Conservation (phyloP, 176 grass and related monocot genomes). For the Metroxylon sagu region DNA sequence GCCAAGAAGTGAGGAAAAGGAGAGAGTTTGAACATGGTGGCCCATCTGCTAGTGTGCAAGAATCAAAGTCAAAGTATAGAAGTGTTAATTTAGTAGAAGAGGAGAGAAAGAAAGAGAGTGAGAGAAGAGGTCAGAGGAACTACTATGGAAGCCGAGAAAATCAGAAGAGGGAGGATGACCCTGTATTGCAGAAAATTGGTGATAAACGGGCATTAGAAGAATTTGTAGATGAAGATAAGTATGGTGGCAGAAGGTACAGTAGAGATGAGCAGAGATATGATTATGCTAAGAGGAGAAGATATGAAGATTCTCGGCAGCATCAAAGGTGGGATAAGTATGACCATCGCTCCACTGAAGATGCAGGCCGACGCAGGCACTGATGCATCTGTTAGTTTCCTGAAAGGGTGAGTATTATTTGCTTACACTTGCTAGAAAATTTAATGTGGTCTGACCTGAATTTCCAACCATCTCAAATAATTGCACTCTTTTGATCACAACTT, state of each 20-base stretch:
- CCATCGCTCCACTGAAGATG: conserved; percentile 38
- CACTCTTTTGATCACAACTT: too few relatives aligned
- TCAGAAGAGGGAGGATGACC: neutral
- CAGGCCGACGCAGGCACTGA: neutral
- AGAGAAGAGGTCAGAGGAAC: conserved; percentile 26
- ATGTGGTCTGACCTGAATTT: too few relatives aligned
- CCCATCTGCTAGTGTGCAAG: neutral
- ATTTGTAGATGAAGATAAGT: conserved; percentile 16
- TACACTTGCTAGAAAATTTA: too few relatives aligned
- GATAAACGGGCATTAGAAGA: conserved; percentile 14
- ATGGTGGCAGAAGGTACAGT: conserved; percentile 19
- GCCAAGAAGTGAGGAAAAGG: neutral
- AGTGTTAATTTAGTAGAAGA: conserved; percentile 8
- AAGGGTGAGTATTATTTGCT: conserved; percentile 22
- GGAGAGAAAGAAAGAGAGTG: conserved; percentile 19
- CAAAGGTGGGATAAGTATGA: conserved; percentile 44
- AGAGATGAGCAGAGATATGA: conserved; percentile 34
- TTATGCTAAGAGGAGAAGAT: conserved; percentile 49
- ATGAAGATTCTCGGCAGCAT: conserved; percentile 25
- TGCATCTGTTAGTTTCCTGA: neutral
- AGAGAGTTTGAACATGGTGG: neutral
- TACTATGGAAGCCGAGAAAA: conserved; percentile 20
- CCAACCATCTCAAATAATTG: too few relatives aligned
- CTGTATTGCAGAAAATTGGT: too few relatives aligned
- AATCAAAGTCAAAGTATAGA: conserved; percentile 13